A percentile compares a stretch with the other conserved stretches of the same genome.
Evolutionary conservation across 495 filamentous ascomycete species (phyloP).

Genomic region (Clohesyomyces aquaticus): DNA sequence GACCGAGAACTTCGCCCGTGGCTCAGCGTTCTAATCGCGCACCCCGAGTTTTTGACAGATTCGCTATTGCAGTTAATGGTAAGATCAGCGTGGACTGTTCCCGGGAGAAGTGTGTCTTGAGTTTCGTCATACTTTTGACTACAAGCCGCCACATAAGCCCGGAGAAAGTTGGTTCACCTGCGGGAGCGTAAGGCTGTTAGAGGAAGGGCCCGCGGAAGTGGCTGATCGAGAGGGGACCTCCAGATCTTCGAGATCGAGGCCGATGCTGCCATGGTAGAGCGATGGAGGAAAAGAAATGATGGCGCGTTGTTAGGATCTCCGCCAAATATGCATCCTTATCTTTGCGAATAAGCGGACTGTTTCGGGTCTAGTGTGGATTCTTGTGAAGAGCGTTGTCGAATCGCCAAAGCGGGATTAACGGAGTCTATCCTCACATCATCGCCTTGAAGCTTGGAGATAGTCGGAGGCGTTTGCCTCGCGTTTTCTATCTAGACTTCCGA

Average conservation of each 20-base stretch:
- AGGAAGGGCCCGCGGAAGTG: background rate
- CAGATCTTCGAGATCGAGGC: background rate
- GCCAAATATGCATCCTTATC: conserved; percentile 35
- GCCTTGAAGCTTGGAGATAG: background rate
- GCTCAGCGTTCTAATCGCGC: background rate
- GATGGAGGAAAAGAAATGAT: background rate
- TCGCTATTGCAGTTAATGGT: conserved; percentile 17
- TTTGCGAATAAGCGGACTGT: conserved; percentile 11
- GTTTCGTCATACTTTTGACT: conserved; percentile 37
- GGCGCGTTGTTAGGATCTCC: conserved; percentile 16
- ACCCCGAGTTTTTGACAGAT: conserved; percentile 4
- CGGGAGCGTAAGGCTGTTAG: background rate
- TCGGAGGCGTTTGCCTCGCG: background rate
- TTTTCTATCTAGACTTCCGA: no score
- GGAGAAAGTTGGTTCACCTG: conserved; percentile 28
- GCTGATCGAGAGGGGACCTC: background rate
- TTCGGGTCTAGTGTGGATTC: conserved; percentile 8
- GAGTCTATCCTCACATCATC: background rate
- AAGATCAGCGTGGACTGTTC: background rate
- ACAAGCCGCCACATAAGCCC: conserved; percentile 20
- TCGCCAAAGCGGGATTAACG: conserved; percentile 3
- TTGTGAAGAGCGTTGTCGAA: background rate
- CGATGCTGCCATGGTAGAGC: background rate
- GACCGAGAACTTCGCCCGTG: background rate
- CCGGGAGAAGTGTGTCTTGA: conserved; percentile 2